A percentile compares a stretch with the other conserved stretches of the same genome.
phyloP scores from a whole-genome alignment of 768 basidiomycete species.

The Tricholoma furcatifolium region DNA sequence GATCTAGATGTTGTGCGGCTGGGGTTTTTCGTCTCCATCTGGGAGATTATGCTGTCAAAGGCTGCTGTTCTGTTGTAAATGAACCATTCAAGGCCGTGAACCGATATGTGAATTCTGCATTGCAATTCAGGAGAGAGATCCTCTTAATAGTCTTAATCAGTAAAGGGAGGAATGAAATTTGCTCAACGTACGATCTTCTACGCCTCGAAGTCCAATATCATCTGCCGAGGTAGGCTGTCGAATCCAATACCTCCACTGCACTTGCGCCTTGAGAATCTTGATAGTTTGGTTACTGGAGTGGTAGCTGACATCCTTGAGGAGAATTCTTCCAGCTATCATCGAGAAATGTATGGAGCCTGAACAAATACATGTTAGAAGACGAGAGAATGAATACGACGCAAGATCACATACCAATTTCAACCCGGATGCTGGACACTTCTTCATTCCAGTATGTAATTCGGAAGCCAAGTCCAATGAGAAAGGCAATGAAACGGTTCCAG shows the following conservation, averaged over 20 bases:
- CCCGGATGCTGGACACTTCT: constrained; percentile 74
- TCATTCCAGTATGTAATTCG: constrained; percentile 80
- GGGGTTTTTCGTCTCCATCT: constrained; percentile 52
- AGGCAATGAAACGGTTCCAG: constrained; percentile 84
- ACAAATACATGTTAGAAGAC: not conserved
- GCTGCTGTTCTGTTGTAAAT: constrained; percentile 88
- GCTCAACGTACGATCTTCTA: constrained; percentile 50
- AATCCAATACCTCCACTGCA: constrained; percentile 96
- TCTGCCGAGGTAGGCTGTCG: constrained; percentile 75
- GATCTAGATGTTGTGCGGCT: constrained; percentile 34
- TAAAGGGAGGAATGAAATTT: not conserved
- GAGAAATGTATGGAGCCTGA: constrained; percentile 92
- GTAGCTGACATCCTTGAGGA: constrained; percentile 86
- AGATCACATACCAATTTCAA: constrained; percentile 65
- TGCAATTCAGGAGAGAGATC: constrained; percentile 41
- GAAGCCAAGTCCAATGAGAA: constrained; percentile 60
- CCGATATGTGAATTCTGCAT: constrained; percentile 77
- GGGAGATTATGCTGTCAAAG: constrained; percentile 82
- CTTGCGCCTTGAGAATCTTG: constrained; percentile 76
- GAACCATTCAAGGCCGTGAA: constrained; percentile 92
- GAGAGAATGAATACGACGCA: not conserved
- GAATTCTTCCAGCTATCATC: constrained; percentile 79
- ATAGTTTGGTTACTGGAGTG: constrained; percentile 92
- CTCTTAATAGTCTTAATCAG: constrained; percentile 24
- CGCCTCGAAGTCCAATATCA: constrained; percentile 52